These are phyloP conservation scores for Aspergillus intermedius DNA, from an alignment of 2,329 filamentous ascomycete genomes.

Conservation along the genomic window DNA sequence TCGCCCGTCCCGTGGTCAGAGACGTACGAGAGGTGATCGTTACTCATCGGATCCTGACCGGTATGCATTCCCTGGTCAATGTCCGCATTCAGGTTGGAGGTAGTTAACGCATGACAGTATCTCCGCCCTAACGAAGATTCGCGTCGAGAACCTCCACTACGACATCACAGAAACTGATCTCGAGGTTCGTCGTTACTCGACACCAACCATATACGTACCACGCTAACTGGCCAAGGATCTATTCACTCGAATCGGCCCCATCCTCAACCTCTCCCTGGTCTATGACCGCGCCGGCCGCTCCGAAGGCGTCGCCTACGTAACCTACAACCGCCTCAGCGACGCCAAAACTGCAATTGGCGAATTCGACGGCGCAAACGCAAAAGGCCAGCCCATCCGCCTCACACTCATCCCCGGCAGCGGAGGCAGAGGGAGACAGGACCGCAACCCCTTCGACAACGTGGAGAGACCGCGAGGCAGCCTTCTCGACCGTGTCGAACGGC, in stretches of 20 bases:
- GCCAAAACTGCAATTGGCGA: slow-evolving; percentile 69
- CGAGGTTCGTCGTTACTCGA: slow-evolving; percentile 49
- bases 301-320: slow-evolving; percentile 76
- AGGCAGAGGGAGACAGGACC: slow-evolving; percentile 19
- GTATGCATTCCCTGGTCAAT: slow-evolving; percentile 22
- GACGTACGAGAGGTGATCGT: slow-evolving; percentile 30
- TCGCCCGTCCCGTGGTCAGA: slow-evolving; percentile 40
- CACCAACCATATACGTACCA: neutral
- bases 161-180: slow-evolving; percentile 81
- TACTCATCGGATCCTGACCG: slow-evolving; percentile 30
- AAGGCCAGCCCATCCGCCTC: slow-evolving; percentile 75
- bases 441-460: slow-evolving; percentile 46
- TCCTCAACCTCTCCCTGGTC: slow-evolving; percentile 61
- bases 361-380: slow-evolving; percentile 85
- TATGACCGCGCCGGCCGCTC: slow-evolving; percentile 89
- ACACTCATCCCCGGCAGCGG: slow-evolving; percentile 54
- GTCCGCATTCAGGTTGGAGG: neutral
- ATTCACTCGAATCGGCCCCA: slow-evolving; percentile 69
- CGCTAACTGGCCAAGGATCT: slow-evolving; percentile 54
- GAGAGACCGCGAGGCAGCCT: slow-evolving; percentile 53
- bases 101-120: slow-evolving; percentile 38
- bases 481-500: slow-evolving; percentile 56
- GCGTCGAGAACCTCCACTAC: slow-evolving; percentile 87
- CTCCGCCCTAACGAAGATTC: slow-evolving; percentile 60
- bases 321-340: slow-evolving; percentile 65